Evolutionary conservation across 495 filamentous ascomycete genomes (phyloP).

Genomic region (Hypoxylon intermedium): DNA sequence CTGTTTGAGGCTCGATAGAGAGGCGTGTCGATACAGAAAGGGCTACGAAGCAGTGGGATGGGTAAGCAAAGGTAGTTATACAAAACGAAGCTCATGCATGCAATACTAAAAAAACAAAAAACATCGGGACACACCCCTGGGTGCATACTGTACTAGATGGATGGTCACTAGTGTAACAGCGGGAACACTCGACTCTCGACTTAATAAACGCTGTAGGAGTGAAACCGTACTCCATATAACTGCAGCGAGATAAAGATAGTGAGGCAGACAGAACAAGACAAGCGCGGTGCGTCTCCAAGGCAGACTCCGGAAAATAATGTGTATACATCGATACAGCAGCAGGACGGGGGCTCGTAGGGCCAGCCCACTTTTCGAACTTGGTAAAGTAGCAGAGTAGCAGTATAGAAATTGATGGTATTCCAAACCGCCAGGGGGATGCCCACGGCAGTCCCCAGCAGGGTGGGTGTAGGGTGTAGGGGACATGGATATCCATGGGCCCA

Average conservation of each 20-base stretch:
- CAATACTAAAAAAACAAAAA: constrained; percentile 9
- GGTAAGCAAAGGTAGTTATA: constrained; percentile 39
- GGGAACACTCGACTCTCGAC: constrained; percentile 20
- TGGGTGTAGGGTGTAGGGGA: constrained; percentile 19
- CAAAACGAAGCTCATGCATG: constrained; percentile 11
- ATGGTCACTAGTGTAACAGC: constrained; percentile 30
- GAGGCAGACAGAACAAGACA: constrained; percentile 30
- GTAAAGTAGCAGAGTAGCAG: constrained; percentile 33
- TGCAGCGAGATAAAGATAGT: constrained; percentile 41
- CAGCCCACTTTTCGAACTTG: constrained; percentile 31
- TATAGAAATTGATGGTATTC: constrained; percentile 35
- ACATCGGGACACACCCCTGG: constrained; percentile 31
- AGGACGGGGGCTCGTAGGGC: constrained; percentile 29
- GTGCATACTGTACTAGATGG: constrained; percentile 17
- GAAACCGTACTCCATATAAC: constrained; percentile 40
- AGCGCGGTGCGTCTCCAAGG: constrained; percentile 30
- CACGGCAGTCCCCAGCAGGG: constrained; percentile 10
- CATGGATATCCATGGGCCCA: not conserved
- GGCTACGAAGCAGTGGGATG: constrained; percentile 28
- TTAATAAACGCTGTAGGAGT: constrained; percentile 14
- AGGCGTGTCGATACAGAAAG: constrained; percentile 36
- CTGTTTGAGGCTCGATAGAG: constrained; percentile 25
- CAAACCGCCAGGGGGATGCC: constrained; percentile 9
- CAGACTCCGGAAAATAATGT: constrained; percentile 36
- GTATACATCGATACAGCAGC: not conserved